Conservation (phyloP, 768 basidiomycete species). For the Cyathus striatus region DNA sequence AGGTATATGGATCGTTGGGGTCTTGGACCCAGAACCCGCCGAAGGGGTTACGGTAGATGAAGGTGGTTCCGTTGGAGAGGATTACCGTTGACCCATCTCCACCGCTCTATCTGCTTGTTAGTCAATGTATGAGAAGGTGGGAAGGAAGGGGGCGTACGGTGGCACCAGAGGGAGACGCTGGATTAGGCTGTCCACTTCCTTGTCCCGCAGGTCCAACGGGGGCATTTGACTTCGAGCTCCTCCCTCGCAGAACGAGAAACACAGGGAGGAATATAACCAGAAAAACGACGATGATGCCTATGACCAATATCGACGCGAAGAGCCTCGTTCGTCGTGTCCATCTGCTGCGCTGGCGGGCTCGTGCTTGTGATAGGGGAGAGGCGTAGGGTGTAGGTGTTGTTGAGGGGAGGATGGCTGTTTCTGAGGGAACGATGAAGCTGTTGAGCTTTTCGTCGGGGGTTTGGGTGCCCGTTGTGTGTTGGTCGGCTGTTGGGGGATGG, state of each 20-base stretch:
- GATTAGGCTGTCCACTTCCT: not conserved
- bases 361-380: too few species aligned
- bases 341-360: too few species aligned
- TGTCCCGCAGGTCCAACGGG: not conserved
- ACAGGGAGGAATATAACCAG: not conserved
- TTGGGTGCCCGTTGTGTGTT: too few species aligned
- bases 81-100: slow-evolving; percentile 59
- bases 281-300: too few species aligned
- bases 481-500: too few species aligned
- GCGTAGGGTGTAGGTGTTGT: too few species aligned
- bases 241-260: not conserved
- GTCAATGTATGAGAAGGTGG: not conserved
- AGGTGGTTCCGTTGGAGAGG: slow-evolving; percentile 56
- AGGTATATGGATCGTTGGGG: slow-evolving; percentile 61
- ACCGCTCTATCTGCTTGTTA: slow-evolving; percentile 30
- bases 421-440: too few species aligned
- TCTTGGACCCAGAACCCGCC: slow-evolving; percentile 63
- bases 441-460: too few species aligned
- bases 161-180: not conserved
- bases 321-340: too few species aligned
- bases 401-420: too few species aligned
- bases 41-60: slow-evolving; percentile 69
- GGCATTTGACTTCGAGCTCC: not conserved
- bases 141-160: slow-evolving; percentile 4
- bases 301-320: not conserved